Evolutionary conservation across 78 protist genomes (phyloP), one percentile per base, ranked within the genome.

Genomic region (Dictyostelium intermedium): DNA sequence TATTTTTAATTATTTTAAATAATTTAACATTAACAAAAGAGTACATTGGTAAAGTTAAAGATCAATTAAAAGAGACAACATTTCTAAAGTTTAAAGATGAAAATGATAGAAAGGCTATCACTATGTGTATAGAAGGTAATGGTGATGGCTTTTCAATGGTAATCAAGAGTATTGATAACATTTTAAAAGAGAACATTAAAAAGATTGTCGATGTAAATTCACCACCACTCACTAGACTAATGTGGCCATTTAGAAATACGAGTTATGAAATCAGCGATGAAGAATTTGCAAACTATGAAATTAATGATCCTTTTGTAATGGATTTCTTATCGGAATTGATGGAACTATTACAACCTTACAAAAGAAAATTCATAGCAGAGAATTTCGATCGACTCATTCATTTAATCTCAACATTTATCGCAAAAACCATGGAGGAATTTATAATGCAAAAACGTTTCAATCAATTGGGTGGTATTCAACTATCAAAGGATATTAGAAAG

Each of bases 261-360:
- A 32, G 13, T n/a, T 89, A 80, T 80, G 94, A 89, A 47, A 50
- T 89, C 16, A 81, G 27, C 1, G 87, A 89, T 80, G 35, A 25
- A 35, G 94, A 89, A 8, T 89, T 79, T 70, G 94, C 72, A 61
- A 63, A 47, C 14, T 89, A 89, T 50, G 94, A 89, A 80, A 89
- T 80, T 11, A 89, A 89, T 80, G 94, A 89, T 70, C 94, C 94
- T 43, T 89, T 89, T 56, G 94, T 35, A 45, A 60, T 79, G 63
- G 86, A 89, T 70, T 89, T 89, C 53, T 30, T 89, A 3, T n/a
- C 56, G 0, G 56, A 27, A 18, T 32, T 89, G 5, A 35, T 45
- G 11, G 27, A 81, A 4, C 25, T 89, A 89, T 53, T 89, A 3
- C 34, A 27, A 45, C 85, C 85, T 4, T 89, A 80, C 11, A 89